A percentile compares a stretch with the other conserved stretches of the same genome.
Conservation (phyloP, 2,329 filamentous ascomycete genomes). For the Westerdykella aurantiaca region DNA sequence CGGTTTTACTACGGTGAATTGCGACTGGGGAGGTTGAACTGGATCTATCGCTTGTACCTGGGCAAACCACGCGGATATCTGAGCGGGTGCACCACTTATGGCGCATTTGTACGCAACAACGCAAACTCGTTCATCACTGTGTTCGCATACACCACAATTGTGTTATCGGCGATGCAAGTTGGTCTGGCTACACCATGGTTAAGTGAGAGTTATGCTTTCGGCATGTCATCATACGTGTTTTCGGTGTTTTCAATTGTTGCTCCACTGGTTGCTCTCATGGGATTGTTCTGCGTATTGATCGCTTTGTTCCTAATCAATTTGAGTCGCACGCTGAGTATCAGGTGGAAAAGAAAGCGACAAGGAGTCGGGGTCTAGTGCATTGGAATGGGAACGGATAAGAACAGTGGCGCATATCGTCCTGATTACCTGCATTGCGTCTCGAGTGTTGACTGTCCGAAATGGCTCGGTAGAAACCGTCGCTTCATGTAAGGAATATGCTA, state of each 20-base stretch:
- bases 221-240: slow-evolving; percentile 17
- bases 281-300: slow-evolving; percentile 8
- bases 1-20: slow-evolving; percentile 25
- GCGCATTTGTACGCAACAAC: slow-evolving; percentile 19
- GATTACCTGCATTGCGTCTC: too few relatives aligned
- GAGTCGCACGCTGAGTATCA: slow-evolving; percentile 11
- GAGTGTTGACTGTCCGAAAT: too few relatives aligned
- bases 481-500: too few relatives aligned
- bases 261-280: slow-evolving; percentile 13
- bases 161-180: slow-evolving; percentile 24
- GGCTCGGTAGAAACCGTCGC: too few relatives aligned
- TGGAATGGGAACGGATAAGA: not conserved
- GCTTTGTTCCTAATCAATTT: slow-evolving; percentile 14
- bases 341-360: slow-evolving; percentile 7
- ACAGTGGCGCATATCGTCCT: too few relatives aligned
- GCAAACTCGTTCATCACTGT: slow-evolving; percentile 19
- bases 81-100: slow-evolving; percentile 18
- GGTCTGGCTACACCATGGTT: slow-evolving; percentile 15
- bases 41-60: slow-evolving; percentile 16
- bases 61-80: slow-evolving; percentile 15
- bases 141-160: slow-evolving; percentile 22
- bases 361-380: slow-evolving; percentile 11
- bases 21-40: slow-evolving; percentile 20
- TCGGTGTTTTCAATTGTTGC: slow-evolving; percentile 19
- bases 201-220: slow-evolving; percentile 12